These are phyloP conservation scores for Coemansia furcata DNA, from an alignment of 192 early-diverging fungal species.

Conservation along the genomic window DNA sequence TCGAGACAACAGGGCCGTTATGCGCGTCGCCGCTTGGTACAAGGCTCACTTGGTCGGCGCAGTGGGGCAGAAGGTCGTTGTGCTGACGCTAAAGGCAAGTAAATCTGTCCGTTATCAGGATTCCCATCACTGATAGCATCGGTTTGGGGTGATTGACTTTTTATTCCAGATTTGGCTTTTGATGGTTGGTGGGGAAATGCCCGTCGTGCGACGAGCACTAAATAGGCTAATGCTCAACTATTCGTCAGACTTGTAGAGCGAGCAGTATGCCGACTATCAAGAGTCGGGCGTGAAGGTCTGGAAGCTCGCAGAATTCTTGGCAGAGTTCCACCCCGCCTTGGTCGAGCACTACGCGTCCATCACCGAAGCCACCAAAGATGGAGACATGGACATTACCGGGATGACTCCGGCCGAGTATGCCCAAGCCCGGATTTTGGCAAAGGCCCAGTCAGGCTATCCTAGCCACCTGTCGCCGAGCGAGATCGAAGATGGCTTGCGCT, in stretches of 20 bases:
- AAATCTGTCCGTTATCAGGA: slow-evolving; percentile 9
- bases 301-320: slow-evolving; percentile 40
- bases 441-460: slow-evolving; percentile 16
- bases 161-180: not conserved
- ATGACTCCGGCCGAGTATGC: slow-evolving; percentile 34
- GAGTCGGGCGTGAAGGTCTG: slow-evolving; percentile 20
- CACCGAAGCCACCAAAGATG: slow-evolving; percentile 56
- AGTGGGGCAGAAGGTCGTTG: slow-evolving; percentile 14
- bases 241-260: not conserved
- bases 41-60: slow-evolving; percentile 44
- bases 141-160: slow-evolving; percentile 3
- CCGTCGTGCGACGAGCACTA: not conserved
- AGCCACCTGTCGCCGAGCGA: slow-evolving; percentile 17
- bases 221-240: not conserved
- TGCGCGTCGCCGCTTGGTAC: slow-evolving; percentile 60
- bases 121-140: slow-evolving; percentile 15
- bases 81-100: slow-evolving; percentile 28
- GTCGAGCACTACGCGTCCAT: slow-evolving; percentile 51
- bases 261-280: not conserved
- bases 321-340: slow-evolving; percentile 47
- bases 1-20: slow-evolving; percentile 60
- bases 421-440: slow-evolving; percentile 24
- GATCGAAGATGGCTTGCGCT: slow-evolving; percentile 41
- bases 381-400: slow-evolving; percentile 49
- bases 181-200: not conserved